These are phyloP conservation scores for Brasilioporus rufonigricans DNA, from an alignment of 768 basidiomycete species.

Conservation along the genomic window DNA sequence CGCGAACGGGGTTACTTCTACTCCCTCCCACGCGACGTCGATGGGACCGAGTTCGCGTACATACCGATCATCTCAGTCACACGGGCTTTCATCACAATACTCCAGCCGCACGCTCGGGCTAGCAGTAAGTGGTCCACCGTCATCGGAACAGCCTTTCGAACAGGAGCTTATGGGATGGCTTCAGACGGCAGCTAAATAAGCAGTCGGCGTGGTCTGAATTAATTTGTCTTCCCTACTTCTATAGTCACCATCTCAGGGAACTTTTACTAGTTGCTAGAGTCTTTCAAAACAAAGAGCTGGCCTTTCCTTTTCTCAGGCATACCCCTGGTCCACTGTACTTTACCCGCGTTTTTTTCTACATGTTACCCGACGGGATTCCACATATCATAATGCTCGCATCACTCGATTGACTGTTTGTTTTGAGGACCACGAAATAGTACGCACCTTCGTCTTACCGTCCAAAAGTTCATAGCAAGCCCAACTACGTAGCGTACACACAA, in stretches of 20 bases:
- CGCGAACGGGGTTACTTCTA: constrained; percentile 49
- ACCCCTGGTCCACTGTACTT: constrained; percentile 43
- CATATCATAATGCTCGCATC: constrained; percentile 39
- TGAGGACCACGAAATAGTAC: neutral
- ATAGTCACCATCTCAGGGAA: constrained; percentile 13
- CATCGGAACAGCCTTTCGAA: constrained; percentile 34
- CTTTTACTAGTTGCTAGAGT: constrained; percentile 29
- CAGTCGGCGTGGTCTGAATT: constrained; percentile 13
- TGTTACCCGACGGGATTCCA: constrained; percentile 36
- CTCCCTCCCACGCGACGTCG: constrained; percentile 58
- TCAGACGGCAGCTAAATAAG: constrained; percentile 35
- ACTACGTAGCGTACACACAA: neutral
- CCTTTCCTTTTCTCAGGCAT: constrained; percentile 32
- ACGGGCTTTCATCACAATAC: constrained; percentile 69
- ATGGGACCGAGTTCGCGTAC: constrained; percentile 61
- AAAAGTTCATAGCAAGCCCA: neutral
- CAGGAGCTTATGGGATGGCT: constrained; percentile 38
- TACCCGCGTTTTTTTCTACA: constrained; percentile 36
- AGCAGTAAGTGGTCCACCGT: constrained; percentile 51
- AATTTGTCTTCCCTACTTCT: constrained; percentile 2
- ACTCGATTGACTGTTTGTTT: neutral
- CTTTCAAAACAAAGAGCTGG: constrained; percentile 34
- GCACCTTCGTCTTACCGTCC: neutral
- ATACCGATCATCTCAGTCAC: constrained; percentile 66
- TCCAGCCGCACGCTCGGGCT: constrained; percentile 75